Conservation (phyloP, 2,329 filamentous ascomycete species). For the Colletotrichum abscissum region DNA sequence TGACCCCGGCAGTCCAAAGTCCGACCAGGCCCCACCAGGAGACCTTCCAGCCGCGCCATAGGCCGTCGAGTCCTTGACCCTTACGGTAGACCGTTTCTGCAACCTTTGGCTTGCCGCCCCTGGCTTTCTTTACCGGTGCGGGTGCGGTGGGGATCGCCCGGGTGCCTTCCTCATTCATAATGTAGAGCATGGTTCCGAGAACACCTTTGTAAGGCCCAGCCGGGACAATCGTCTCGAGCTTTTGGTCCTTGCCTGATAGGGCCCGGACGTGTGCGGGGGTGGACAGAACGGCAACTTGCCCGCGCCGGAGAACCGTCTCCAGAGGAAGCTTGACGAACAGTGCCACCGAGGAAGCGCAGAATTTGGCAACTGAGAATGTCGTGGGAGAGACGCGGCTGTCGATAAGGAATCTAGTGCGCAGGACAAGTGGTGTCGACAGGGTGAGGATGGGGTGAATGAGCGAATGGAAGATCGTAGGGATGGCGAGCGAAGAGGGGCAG, state of each 20-base stretch:
- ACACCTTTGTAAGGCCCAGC: slow-evolving; percentile 87
- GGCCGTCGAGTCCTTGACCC: slow-evolving; percentile 75
- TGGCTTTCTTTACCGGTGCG: slow-evolving; percentile 45
- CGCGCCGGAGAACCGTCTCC: slow-evolving; percentile 90
- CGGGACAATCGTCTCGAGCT: slow-evolving; percentile 80
- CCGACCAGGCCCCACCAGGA: slow-evolving; percentile 83
- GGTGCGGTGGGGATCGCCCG: slow-evolving; percentile 54
- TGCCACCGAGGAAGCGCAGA: slow-evolving; percentile 82
- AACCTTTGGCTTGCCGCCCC: slow-evolving; percentile 45
- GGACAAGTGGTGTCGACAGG: slow-evolving; percentile 83
- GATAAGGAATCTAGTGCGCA: slow-evolving; percentile 86
- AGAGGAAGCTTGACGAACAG: slow-evolving; percentile 89
- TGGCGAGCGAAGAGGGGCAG: slow-evolving; percentile 75
- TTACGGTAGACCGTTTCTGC: slow-evolving; percentile 60
- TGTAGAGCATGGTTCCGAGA: slow-evolving; percentile 89
- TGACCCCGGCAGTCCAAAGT: slow-evolving; percentile 76
- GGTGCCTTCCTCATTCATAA: slow-evolving; percentile 84
- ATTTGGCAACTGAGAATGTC: slow-evolving; percentile 84
- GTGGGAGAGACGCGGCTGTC: slow-evolving; percentile 85
- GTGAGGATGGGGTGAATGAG: slow-evolving; percentile 86
- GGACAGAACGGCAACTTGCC: slow-evolving; percentile 80
- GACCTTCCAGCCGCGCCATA: slow-evolving; percentile 81
- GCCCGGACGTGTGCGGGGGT: slow-evolving; percentile 63
- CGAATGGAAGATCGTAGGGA: slow-evolving; percentile 89
- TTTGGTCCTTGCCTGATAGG: slow-evolving; percentile 52